phyloP scores from a whole-genome alignment of 192 early-diverging fungal genomes.

The Dimargaris xerosporica region DNA sequence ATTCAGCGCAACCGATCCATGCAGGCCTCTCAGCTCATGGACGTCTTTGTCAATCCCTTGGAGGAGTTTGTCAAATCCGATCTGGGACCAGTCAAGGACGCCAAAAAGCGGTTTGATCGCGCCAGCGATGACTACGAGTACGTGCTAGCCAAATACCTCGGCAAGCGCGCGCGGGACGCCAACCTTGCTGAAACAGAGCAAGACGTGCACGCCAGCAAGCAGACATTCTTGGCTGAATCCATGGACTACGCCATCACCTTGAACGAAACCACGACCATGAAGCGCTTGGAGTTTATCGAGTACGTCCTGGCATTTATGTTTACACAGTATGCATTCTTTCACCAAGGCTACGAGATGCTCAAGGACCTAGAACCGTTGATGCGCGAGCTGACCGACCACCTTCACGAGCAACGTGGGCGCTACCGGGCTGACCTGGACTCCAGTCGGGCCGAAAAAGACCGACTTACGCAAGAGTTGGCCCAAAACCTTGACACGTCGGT shows the following conservation, averaged over 20 bases:
- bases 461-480: slow-evolving; percentile 13
- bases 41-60: slow-evolving; percentile 55
- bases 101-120: slow-evolving; percentile 40
- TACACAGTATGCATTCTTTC: slow-evolving; percentile 66
- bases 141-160: slow-evolving; percentile 41
- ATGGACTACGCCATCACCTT: slow-evolving; percentile 48
- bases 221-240: slow-evolving; percentile 13
- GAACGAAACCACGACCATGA: slow-evolving; percentile 55
- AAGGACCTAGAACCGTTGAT: slow-evolving; percentile 70
- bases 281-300: slow-evolving; percentile 50
- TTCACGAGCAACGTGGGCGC: slow-evolving; percentile 14
- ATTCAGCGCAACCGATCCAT: slow-evolving; percentile 25
- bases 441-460: slow-evolving; percentile 13
- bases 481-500: not conserved
- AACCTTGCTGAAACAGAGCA: slow-evolving; percentile 34
- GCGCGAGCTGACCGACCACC: slow-evolving; percentile 44
- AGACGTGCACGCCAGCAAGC: slow-evolving; percentile 10
- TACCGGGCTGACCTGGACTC: not conserved
- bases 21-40: slow-evolving; percentile 39
- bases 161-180: slow-evolving; percentile 38
- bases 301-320: slow-evolving; percentile 67
- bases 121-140: slow-evolving; percentile 44
- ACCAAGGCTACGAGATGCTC: slow-evolving; percentile 65
- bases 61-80: slow-evolving; percentile 42
- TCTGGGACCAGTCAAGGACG: slow-evolving; percentile 27